phyloP scores from a whole-genome alignment of 2,329 filamentous ascomycete genomes.

The Phaeosphaeriaceae sp. region DNA sequence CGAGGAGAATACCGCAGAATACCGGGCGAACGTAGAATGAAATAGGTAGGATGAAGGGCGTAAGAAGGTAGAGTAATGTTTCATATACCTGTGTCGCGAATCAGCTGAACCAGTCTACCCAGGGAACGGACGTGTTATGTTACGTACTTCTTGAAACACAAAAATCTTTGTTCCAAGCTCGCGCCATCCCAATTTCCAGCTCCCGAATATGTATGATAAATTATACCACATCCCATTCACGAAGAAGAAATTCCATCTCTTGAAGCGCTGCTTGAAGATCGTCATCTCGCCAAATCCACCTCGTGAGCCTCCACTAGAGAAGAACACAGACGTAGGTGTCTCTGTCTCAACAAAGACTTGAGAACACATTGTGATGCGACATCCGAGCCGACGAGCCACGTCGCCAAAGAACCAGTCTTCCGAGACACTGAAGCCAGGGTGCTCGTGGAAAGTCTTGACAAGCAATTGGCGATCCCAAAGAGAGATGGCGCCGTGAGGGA shows the following conservation, averaged over 20 bases:
- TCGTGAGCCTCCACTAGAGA: constrained; percentile 48
- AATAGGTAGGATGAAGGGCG: constrained; percentile 56
- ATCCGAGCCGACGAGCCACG: constrained; percentile 54
- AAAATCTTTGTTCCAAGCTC: constrained; percentile 60
- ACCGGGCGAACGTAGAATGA: constrained; percentile 52
- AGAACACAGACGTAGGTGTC: constrained; percentile 55
- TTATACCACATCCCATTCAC: constrained; percentile 59
- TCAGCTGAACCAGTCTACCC: no score
- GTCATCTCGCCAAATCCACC: constrained; percentile 63
- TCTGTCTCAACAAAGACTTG: constrained; percentile 60
- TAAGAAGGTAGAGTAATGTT: constrained; percentile 55
- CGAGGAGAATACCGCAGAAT: constrained; percentile 51
- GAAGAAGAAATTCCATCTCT: constrained; percentile 61
- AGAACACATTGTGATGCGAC: constrained; percentile 58
- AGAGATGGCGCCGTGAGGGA: constrained; percentile 60
- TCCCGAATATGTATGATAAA: constrained; percentile 54
- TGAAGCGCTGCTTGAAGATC: constrained; percentile 59
- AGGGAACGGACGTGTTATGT: no score
- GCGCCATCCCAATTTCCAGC: constrained; percentile 58
- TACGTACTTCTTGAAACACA: constrained; percentile 55
- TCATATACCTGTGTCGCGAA: constrained; percentile 46
- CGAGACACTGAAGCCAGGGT: constrained; percentile 59
- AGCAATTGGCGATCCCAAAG: constrained; percentile 58
- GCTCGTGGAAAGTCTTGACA: constrained; percentile 55
- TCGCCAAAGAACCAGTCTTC: constrained; percentile 63